These are phyloP conservation scores for Kwoniella bestiolae DNA, from an alignment of 768 basidiomycete species.

Conservation along the genomic window DNA sequence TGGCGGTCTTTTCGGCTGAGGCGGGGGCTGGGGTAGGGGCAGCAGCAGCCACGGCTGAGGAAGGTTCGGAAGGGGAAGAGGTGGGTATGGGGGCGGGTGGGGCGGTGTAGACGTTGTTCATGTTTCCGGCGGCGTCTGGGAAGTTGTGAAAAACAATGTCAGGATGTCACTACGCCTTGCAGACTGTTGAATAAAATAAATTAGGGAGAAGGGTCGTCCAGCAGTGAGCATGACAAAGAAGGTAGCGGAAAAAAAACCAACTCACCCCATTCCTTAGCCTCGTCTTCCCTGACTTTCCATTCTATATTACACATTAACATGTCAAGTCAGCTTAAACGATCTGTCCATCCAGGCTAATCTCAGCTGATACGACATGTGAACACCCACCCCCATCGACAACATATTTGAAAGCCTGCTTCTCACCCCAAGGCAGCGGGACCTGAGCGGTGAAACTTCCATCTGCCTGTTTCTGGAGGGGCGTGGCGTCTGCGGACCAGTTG, in stretches of 20 bases:
- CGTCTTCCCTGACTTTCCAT: slow-evolving; percentile 57
- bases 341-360: neutral
- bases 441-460: slow-evolving; percentile 48
- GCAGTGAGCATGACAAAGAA: too few relatives aligned
- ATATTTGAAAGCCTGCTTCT: slow-evolving; percentile 57
- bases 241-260: neutral
- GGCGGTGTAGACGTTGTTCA: slow-evolving; percentile 58
- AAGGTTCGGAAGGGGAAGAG: neutral
- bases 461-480: slow-evolving; percentile 45
- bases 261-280: slow-evolving; percentile 58
- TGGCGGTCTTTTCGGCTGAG: slow-evolving; percentile 24
- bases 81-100: slow-evolving; percentile 38
- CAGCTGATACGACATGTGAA: neutral
- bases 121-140: slow-evolving; percentile 56
- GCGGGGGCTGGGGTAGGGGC: slow-evolving; percentile 20
- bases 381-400: slow-evolving; percentile 56
- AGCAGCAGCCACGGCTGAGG: slow-evolving; percentile 1
- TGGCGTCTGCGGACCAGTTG: slow-evolving; percentile 51
- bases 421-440: slow-evolving; percentile 51
- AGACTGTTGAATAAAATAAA: too few relatives aligned
- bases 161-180: neutral
- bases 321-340: too few relatives aligned
- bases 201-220: too few relatives aligned
- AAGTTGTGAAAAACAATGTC: neutral
- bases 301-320: too few relatives aligned